A percentile compares a stretch with the other conserved stretches of the same genome.
Conservation (phyloP, 495 filamentous ascomycete genomes). For the Oidiodendron maius region DNA sequence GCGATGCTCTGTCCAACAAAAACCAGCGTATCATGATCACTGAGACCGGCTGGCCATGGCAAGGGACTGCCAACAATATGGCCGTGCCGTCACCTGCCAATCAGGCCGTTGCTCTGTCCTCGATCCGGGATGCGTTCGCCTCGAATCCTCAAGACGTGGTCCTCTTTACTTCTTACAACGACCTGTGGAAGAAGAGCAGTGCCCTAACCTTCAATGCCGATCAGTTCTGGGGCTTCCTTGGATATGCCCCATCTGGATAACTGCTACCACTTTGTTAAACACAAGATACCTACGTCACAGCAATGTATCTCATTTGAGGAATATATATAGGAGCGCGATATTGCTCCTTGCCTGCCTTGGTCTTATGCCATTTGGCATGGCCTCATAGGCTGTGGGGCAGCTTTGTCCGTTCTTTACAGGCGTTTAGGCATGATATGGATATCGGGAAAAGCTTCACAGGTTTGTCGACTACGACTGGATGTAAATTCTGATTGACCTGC, state of each 20-base stretch:
- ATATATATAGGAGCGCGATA: neutral
- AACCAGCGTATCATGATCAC: slow-evolving; percentile 42
- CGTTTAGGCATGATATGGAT: no score
- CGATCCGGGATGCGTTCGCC: slow-evolving; percentile 50
- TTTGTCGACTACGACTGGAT: no score
- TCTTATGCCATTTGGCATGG: no score
- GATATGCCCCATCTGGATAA: slow-evolving; percentile 19
- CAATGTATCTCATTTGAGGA: neutral
- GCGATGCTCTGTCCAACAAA: slow-evolving; percentile 25
- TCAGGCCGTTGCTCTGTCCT: slow-evolving; percentile 57
- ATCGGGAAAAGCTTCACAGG: no score
- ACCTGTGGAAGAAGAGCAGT: slow-evolving; percentile 70
- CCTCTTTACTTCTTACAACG: slow-evolving; percentile 72
- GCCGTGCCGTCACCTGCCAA: slow-evolving; percentile 59
- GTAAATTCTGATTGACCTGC: no score
- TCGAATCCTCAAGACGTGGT: slow-evolving; percentile 44
- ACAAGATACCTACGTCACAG: no score
- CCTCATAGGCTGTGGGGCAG: no score
- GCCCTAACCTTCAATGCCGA: slow-evolving; percentile 59
- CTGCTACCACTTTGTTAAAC: neutral
- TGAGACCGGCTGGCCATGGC: slow-evolving; percentile 80
- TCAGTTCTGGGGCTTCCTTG: slow-evolving; percentile 62
- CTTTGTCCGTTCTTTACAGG: no score
- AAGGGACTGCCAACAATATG: slow-evolving; percentile 54
- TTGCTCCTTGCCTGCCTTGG: neutral